Base-by-base conservation (phyloP, 495 filamentous ascomycete genomes). In the Lineolata rhizophorae region DNA sequence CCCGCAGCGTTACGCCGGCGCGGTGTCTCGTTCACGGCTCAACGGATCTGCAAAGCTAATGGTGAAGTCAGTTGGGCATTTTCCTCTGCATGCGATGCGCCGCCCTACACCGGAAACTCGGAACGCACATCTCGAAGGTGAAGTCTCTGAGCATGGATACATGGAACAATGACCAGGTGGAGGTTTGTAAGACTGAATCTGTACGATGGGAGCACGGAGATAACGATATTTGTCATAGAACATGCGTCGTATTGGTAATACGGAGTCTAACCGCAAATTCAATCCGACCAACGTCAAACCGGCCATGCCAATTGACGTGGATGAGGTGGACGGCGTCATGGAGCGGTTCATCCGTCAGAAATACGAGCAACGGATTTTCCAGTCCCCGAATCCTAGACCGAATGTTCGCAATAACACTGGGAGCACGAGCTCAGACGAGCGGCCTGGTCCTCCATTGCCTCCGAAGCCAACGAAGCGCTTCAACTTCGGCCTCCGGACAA, bases 71-170 rank as follows among this genome's bases (percentile, higher is more conserved):
- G 83, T 62, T 97, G 54, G 87, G 87, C 20, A 69, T 94, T 31
- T 97, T 97, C 55, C 65, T 97, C 4, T 97, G 87, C 57, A 84
- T 94, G 76, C 80, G 90, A 49, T 97, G 87, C 65, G 87, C 84
- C 35, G 66, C 81, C 18, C 60, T 95, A 49, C 87, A 97, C 59
- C 81, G 87, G 44, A 95, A 95, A 54, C 62, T 95, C 44, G 90
- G 90, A 32, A 95, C 84, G 31, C 87, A 97, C 50, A 78, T 97
- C 35, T 92, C 85, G 27, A 97, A 95, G 53, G 80, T 97, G 54
- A 97, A 97, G 54, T 93, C 83, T 5, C 56, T 95, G 57, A 91
- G 76, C 41, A 94, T 95, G 87, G 87, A 97, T 48, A 81, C 70
- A 30, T 97, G 87, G 87, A 67, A 77, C 27, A 72, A 70, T 47